These are phyloP conservation scores for Geotrichum restrictum DNA, from an alignment of 1,139 yeast species.

Conservation along the genomic window DNA sequence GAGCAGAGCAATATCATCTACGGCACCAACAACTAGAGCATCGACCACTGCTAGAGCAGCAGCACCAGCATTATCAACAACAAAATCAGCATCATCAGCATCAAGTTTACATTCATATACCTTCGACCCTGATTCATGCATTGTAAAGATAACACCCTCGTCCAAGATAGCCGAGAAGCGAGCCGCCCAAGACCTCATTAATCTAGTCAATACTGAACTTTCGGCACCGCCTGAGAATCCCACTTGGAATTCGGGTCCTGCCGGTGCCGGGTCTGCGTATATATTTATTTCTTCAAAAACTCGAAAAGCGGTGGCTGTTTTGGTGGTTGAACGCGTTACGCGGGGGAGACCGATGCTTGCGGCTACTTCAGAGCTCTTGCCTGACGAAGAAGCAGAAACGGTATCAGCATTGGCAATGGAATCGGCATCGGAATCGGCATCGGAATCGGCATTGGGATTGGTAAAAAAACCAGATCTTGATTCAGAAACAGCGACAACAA, in stretches of 20 bases:
- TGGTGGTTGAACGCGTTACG: slow-evolving; percentile 43
- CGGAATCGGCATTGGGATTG: slow-evolving; percentile 10
- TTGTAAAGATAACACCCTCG: slow-evolving; percentile 36
- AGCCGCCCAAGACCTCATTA: slow-evolving; percentile 42
- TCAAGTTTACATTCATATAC: background rate
- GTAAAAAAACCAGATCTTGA: too few species aligned
- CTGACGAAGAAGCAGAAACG: slow-evolving; percentile 23
- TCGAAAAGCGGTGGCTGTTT: slow-evolving; percentile 50
- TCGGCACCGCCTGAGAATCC: slow-evolving; percentile 55
- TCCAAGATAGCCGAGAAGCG: slow-evolving; percentile 33
- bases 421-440: slow-evolving; percentile 20
- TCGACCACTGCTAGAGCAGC: too few species aligned
- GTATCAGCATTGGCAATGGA: slow-evolving; percentile 17
- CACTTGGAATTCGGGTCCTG: slow-evolving; percentile 42
- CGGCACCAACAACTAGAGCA: too few species aligned
- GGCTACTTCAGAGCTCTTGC: slow-evolving; percentile 40
- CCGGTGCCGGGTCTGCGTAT: slow-evolving; percentile 39
- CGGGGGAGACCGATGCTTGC: slow-evolving; percentile 49
- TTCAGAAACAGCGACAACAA: too few species aligned
- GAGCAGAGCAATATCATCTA: background rate
- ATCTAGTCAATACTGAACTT: slow-evolving; percentile 55
- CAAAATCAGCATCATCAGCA: too few species aligned
- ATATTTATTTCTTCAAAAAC: slow-evolving; percentile 48
- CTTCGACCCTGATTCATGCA: slow-evolving; percentile 21
- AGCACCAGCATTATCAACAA: too few species aligned